phyloP scores from a whole-genome alignment of 306 rosid species.

The Vicia sativa region DNA sequence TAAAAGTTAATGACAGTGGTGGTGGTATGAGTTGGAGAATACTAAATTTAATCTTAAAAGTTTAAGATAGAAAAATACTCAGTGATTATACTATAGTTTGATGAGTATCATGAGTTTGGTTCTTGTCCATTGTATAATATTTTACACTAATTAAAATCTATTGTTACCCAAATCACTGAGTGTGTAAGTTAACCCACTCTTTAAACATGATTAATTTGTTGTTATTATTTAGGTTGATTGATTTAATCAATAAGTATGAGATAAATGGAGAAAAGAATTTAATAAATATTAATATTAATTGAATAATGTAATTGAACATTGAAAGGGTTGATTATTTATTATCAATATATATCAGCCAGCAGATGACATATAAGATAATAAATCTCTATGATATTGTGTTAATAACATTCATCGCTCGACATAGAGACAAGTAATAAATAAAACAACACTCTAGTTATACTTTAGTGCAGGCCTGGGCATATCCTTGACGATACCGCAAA shows the following conservation, averaged over 20 bases:
- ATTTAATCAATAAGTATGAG: neutral
- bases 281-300: neutral
- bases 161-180: too few relatives aligned
- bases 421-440: neutral
- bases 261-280: neutral
- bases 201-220: too few relatives aligned
- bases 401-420: neutral
- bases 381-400: neutral
- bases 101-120: too few relatives aligned
- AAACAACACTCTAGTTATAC: constrained; percentile 17
- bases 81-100: too few relatives aligned
- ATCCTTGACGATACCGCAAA: constrained; percentile 59
- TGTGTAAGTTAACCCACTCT: too few relatives aligned
- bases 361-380: neutral
- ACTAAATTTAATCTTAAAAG: too few relatives aligned
- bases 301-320: neutral
- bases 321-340: constrained; percentile 5
- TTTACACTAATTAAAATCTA: too few relatives aligned
- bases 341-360: neutral
- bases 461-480: constrained; percentile 53
- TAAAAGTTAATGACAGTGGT: too few relatives aligned
- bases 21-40: too few relatives aligned
- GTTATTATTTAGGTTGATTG: too few relatives aligned
- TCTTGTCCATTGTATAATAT: too few relatives aligned
- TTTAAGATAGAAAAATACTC: too few relatives aligned